Conservation (phyloP, 352 stramenopile species). For the Stramenopiles sp. region DNA sequence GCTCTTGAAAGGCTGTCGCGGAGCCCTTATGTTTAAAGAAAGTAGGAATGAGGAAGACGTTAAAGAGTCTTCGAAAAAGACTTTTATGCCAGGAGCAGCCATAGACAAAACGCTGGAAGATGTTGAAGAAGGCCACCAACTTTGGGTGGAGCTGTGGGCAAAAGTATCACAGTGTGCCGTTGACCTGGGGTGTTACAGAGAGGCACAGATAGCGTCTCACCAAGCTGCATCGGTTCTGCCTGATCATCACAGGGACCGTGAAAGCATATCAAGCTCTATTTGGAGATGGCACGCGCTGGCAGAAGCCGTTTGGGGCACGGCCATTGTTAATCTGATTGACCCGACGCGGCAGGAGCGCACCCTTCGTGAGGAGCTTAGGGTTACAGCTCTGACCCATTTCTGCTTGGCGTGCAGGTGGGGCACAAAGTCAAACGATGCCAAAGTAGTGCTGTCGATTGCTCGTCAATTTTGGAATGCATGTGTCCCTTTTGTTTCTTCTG, state of each 20-base stretch:
- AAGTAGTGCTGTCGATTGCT: slow-evolving; percentile 24
- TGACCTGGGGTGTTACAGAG: background rate
- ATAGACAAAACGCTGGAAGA: background rate
- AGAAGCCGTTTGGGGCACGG: background rate
- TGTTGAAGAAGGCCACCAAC: background rate
- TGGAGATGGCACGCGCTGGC: background rate
- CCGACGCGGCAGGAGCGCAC: slow-evolving; percentile 28
- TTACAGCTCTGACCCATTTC: slow-evolving; percentile 32
- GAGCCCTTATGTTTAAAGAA: background rate
- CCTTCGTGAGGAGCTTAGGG: slow-evolving; percentile 29
- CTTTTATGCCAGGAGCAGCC: background rate
- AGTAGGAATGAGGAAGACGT: background rate
- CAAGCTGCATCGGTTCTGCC: background rate
- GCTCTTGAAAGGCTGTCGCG: background rate
- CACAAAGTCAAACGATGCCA: slow-evolving; percentile 17
- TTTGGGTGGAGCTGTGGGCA: background rate
- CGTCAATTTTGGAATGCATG: slow-evolving; percentile 53
- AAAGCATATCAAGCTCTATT: background rate
- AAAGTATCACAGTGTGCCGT: background rate
- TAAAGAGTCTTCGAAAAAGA: background rate
- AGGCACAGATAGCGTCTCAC: background rate
- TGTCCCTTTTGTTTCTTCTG: slow-evolving; percentile 24
- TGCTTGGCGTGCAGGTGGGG: slow-evolving; percentile 32
- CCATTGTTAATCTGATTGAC: slow-evolving; percentile 19
- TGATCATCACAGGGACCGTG: background rate